Evolutionary conservation across 177 flowering plant genomes (phyloP), one percentile per base, ranked within the genome.

Genomic region (Tripterygium wilfordii): DNA sequence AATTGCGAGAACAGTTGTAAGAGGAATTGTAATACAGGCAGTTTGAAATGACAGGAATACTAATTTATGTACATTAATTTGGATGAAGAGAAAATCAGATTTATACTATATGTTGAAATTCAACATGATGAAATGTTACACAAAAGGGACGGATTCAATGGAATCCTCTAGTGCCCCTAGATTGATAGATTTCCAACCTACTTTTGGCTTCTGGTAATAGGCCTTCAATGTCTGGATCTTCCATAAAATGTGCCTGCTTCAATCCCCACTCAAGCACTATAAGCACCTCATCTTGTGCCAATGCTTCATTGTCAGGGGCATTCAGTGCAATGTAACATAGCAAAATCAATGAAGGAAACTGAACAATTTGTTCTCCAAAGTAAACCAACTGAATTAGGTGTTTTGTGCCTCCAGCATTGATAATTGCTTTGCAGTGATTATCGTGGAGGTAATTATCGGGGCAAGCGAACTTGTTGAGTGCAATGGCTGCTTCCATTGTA

Each of bases 201-300:
- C 66, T 58, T 49, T 78, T 80, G 47, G 90, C 82, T 32, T 85
- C 90, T 0, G 74, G 70, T 36, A 85, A 30, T 10, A 85, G 23
- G 2, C 54, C 4, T 4, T 72, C 78, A 4, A 83, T 54, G 0
- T 36, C 3, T 0, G 64, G 70, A 22, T 74, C 76, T 36, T 68
- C 72, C 4, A 51, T 35, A 53, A 80, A 51, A 59, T 40, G 66
- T 0, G 54, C 64, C 45, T 84, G 89, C 40, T 84, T 84, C 1
- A 70, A 48, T 5, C 85, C 76, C 92, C 92, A 84, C 42, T 87
- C 96, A 2, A 87, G 83, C 33, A 80, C 87, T 15, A 72, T 74
- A 3, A 84, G 68, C 26, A 78, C 89, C 54, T 84, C 80, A 20
- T 78, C 88, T 38, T 87, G 70, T 0, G 85, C 89, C 10, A 83